These are phyloP conservation scores for Lodderomyces margitis DNA, from an alignment of 1,139 yeast species.

Conservation along the genomic window DNA sequence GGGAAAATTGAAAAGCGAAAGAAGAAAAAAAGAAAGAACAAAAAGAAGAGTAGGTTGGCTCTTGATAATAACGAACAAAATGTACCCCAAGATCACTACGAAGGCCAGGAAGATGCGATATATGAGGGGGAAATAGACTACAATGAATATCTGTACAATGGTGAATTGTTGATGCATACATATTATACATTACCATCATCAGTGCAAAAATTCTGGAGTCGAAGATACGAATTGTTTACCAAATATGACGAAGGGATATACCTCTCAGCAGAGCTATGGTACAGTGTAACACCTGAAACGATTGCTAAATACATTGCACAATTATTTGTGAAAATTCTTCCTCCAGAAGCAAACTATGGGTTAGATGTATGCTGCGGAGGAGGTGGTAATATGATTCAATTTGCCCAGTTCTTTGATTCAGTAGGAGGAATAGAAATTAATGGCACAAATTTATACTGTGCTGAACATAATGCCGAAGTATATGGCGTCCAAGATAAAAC, in stretches of 20 bases:
- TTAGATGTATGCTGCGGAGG: constrained; percentile 92
- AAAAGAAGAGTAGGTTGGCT: neutral
- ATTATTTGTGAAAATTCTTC: constrained; percentile 38
- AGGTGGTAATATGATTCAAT: constrained; percentile 89
- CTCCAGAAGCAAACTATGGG: constrained; percentile 47
- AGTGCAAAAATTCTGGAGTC: constrained; percentile 57
- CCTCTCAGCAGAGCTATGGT: constrained; percentile 81
- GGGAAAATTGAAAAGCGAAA: constrained; percentile 3
- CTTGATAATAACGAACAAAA: constrained; percentile 4
- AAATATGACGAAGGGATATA: constrained; percentile 67
- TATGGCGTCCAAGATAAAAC: constrained; percentile 59
- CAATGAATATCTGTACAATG: constrained; percentile 21
- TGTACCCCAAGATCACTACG: neutral
- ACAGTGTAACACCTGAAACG: constrained; percentile 84
- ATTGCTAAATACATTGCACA: constrained; percentile 66
- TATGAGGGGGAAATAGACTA: neutral
- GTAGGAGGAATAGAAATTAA: constrained; percentile 72
- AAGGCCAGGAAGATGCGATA: constrained; percentile 5
- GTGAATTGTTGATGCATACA: constrained; percentile 40
- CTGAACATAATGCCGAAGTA: constrained; percentile 67
- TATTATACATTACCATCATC: constrained; percentile 39
- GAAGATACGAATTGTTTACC: constrained; percentile 58
- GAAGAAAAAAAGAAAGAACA: constrained; percentile 10
- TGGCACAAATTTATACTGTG: constrained; percentile 59
- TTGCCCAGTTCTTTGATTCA: constrained; percentile 56